Percentiles rank a stretch among this genome's conserved stretches.
These are phyloP conservation scores for bread wheat (Triticum aestivum) DNA, from an alignment of 176 grass and related monocot genomes.

Conservation along the genomic window IWGSC_CS_RefSeq_v2.1 NC_057801.1:183731088-183731587, in stretches of 20 bases:
- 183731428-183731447: background rate
- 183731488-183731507: background rate
- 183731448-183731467: background rate
- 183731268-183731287: background rate
- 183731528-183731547: background rate
- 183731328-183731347: slow-evolving; percentile 19
- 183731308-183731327: background rate
- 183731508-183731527: background rate
- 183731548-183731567: too few species aligned
- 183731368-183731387: background rate
- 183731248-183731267: background rate
- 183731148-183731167: background rate
- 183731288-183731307: slow-evolving; percentile 7
- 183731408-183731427: background rate
- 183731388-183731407: background rate
- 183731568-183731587: too few species aligned
- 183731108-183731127: background rate
- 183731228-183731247: slow-evolving; percentile 4
- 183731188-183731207: background rate
- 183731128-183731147: background rate
- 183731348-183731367: background rate
- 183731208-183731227: slow-evolving; percentile 1
- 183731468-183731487: background rate
- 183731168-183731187: background rate
- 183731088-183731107: background rate